Conservation (phyloP, 257 asterid genomes). For the Rubia yunnanensis region DNA sequence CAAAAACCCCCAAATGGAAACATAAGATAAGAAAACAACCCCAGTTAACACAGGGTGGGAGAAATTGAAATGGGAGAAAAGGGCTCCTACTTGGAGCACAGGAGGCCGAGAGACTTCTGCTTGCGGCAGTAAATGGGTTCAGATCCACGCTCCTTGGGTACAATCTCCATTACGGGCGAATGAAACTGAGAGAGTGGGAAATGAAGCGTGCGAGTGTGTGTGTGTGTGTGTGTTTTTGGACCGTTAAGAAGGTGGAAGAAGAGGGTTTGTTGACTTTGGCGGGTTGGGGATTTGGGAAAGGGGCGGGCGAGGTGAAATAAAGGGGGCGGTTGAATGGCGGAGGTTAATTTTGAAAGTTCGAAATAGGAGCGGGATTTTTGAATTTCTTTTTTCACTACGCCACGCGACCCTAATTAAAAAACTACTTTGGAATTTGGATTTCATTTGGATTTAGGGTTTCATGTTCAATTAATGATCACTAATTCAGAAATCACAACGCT, state of each 20-base stretch:
- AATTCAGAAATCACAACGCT: no score
- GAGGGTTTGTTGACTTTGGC: slow-evolving; percentile 3
- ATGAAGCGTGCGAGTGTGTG: neutral
- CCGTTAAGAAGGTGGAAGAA: neutral
- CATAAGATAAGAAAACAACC: neutral
- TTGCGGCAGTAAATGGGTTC: slow-evolving; percentile 69
- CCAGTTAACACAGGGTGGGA: neutral
- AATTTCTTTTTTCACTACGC: neutral
- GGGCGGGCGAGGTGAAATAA: neutral
- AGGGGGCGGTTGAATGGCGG: neutral
- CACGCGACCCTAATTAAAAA: neutral
- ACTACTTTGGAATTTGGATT: no score
- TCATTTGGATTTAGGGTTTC: neutral
- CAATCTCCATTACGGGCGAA: neutral
- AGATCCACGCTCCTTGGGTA: slow-evolving; percentile 52
- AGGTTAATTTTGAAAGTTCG: neutral
- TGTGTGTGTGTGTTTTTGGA: neutral
- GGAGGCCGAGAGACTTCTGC: slow-evolving; percentile 87
- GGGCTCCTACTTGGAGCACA: slow-evolving; percentile 79
- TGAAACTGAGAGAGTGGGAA: neutral
- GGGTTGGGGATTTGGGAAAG: neutral
- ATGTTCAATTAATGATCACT: neutral
- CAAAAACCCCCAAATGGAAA: neutral
- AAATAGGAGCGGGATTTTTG: neutral
- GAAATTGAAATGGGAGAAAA: neutral